Percentiles rank a stretch among this genome's conserved stretches.
phyloP scores from a whole-genome alignment of 2,329 filamentous ascomycete species.

The Aspergillus calidoustus region DNA sequence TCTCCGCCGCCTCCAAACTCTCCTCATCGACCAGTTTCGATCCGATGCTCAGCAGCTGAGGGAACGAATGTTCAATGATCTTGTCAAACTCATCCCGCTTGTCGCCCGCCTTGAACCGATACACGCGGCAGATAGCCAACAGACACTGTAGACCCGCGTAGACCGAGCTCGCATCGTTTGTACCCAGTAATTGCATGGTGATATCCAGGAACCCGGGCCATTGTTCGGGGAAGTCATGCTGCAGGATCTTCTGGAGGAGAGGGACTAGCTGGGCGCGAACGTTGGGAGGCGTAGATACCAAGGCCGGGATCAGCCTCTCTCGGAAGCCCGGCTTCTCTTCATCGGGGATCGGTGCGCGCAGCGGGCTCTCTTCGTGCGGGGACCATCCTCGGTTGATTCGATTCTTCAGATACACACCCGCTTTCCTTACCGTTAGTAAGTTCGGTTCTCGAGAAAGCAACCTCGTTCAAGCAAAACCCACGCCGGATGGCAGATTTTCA shows the following conservation, averaged over 20 bases:
- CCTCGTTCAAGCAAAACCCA: background rate
- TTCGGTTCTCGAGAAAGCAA: background rate
- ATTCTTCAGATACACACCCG: constrained; percentile 97
- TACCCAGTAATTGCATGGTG: constrained; percentile 84
- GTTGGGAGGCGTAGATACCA: constrained; percentile 77
- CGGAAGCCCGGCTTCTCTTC: constrained; percentile 87
- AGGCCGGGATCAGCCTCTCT: constrained; percentile 83
- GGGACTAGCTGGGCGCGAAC: constrained; percentile 93
- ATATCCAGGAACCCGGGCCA: constrained; percentile 96
- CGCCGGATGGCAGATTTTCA: constrained; percentile 19
- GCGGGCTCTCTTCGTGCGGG: constrained; percentile 72
- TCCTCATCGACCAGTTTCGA: constrained; percentile 87
- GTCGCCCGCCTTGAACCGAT: constrained; percentile 88
- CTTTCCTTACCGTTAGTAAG: constrained; percentile 53
- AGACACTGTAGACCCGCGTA: constrained; percentile 94
- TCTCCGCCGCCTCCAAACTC: constrained; percentile 92
- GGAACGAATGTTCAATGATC: constrained; percentile 90
- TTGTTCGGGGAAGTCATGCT: constrained; percentile 90
- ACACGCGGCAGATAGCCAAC: constrained; percentile 91
- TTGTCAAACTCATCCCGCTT: constrained; percentile 87
- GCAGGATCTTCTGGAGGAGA: constrained; percentile 91
- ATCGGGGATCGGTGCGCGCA: constrained; percentile 78
- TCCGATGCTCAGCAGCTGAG: constrained; percentile 82
- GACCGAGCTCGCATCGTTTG: constrained; percentile 82
- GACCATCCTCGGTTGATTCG: constrained; percentile 92